Conservation (phyloP, 495 filamentous ascomycete species). For the Xylaria bambusicola region DNA sequence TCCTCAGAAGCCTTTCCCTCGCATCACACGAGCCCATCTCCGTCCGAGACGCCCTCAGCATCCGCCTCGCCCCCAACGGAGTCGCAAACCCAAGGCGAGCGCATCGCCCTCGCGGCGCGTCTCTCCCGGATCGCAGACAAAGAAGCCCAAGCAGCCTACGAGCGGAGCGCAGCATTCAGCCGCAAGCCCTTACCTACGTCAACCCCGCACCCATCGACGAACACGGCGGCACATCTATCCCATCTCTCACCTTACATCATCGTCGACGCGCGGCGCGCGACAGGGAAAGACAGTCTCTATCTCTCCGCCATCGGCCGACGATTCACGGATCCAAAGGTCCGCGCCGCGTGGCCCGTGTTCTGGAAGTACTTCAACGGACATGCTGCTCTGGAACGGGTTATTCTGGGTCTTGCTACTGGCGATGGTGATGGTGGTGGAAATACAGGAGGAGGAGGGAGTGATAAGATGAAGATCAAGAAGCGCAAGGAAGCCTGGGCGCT, state of each 20-base stretch:
- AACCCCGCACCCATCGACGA: slow-evolving; percentile 51
- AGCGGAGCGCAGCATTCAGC: slow-evolving; percentile 49
- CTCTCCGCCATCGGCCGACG: slow-evolving; percentile 68
- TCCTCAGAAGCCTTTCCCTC: slow-evolving; percentile 8
- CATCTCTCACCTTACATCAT: slow-evolving; percentile 53
- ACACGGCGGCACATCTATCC: slow-evolving; percentile 48
- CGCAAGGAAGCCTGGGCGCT: slow-evolving; percentile 77
- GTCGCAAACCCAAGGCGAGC: slow-evolving; percentile 39
- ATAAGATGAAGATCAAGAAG: slow-evolving; percentile 69
- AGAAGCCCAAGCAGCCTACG: slow-evolving; percentile 46
- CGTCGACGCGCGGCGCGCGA: slow-evolving; percentile 57
- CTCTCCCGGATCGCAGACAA: slow-evolving; percentile 52
- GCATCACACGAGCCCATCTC: slow-evolving; percentile 23
- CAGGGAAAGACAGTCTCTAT: slow-evolving; percentile 68
- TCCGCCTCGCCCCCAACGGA: slow-evolving; percentile 11
- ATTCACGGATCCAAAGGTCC: slow-evolving; percentile 51
- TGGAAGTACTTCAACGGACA: slow-evolving; percentile 86
- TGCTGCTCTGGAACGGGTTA: slow-evolving; percentile 84
- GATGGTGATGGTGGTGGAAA: not conserved
- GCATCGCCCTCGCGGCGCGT: slow-evolving; percentile 53
- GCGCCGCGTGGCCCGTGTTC: slow-evolving; percentile 54
- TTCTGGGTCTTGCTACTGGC: slow-evolving; percentile 46
- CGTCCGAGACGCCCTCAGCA: slow-evolving; percentile 24
- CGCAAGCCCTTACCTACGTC: slow-evolving; percentile 43
- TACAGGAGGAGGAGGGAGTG: not conserved